A percentile compares a stretch with the other conserved stretches of the same genome.
These are phyloP conservation scores for Fomitopsis schrenkii DNA, from an alignment of 1,284 basidiomycete genomes.

Conservation along the genomic window DNA sequence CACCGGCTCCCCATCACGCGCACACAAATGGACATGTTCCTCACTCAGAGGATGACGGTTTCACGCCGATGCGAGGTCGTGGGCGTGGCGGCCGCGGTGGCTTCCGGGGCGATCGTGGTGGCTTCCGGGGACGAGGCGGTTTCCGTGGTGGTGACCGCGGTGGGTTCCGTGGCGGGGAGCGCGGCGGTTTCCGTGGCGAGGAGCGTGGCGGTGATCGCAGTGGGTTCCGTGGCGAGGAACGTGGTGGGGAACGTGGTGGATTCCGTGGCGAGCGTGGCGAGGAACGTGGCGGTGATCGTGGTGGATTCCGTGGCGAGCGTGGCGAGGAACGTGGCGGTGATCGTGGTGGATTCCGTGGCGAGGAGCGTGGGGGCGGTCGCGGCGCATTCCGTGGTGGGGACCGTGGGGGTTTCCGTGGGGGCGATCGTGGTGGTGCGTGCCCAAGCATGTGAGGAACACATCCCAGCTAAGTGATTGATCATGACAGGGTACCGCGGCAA, in stretches of 20 bases:
- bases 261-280: conserved; percentile 31
- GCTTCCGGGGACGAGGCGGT: conserved; percentile 24
- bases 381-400: conserved; percentile 15
- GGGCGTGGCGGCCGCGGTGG: conserved; percentile 22
- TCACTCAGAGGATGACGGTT: conserved; percentile 50
- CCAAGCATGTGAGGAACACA: neutral
- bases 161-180: conserved; percentile 28
- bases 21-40: conserved; percentile 20
- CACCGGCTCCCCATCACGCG: conserved; percentile 12
- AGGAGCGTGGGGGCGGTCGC: conserved; percentile 31
- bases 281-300: conserved; percentile 22
- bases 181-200: conserved; percentile 26
- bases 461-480: neutral
- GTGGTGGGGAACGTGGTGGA: conserved; percentile 11
- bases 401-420: conserved; percentile 27
- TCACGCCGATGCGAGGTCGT: conserved; percentile 42
- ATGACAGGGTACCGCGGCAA: conserved; percentile 33
- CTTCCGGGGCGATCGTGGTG: conserved; percentile 33
- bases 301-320: conserved; percentile 30
- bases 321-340: conserved; percentile 30
- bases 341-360: conserved; percentile 16
- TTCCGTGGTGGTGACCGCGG: conserved; percentile 26
- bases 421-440: conserved; percentile 25
- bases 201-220: conserved; percentile 11
- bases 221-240: conserved; percentile 16